Conservation (phyloP, 2,329 filamentous ascomycete genomes). For the Fusarium globosum region DNA sequence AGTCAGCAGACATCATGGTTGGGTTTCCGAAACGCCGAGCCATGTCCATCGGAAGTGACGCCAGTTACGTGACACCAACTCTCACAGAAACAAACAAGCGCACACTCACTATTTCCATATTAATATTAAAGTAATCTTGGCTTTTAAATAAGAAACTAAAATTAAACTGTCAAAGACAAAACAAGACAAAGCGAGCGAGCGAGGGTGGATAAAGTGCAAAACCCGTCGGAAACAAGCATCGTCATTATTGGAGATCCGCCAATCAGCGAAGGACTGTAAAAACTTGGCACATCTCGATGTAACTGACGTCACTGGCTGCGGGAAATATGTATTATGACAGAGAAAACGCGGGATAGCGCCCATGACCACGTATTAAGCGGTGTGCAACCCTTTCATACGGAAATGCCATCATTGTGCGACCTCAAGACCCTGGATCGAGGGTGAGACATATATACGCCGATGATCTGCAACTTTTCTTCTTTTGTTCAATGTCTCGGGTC, state of each 20-base stretch:
- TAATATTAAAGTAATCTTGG: background rate
- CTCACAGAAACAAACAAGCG: background rate
- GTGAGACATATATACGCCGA: conserved; percentile 6
- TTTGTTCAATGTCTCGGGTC: background rate
- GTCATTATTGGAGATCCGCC: background rate
- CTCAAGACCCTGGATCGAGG: background rate
- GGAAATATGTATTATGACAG: conserved; percentile 20
- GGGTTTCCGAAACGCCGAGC: background rate
- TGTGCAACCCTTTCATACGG: background rate
- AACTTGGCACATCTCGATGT: conserved; percentile 19
- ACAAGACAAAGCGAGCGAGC: conserved; percentile 3
- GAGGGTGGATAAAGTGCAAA: background rate
- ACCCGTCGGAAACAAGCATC: conserved; percentile 17
- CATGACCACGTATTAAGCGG: conserved; percentile 3
- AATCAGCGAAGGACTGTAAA: background rate
- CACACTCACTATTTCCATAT: background rate
- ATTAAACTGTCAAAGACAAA: conserved; percentile 23
- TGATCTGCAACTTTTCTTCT: conserved; percentile 9
- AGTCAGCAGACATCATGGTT: background rate
- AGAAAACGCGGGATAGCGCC: background rate
- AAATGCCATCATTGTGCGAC: conserved; percentile 29
- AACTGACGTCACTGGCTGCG: conserved; percentile 18
- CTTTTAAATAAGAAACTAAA: background rate
- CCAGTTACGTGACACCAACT: background rate
- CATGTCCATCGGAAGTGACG: background rate